These are phyloP conservation scores for Erythrophleum fordii DNA, from an alignment of 306 rosid genomes.

Conservation along the genomic window DNA sequence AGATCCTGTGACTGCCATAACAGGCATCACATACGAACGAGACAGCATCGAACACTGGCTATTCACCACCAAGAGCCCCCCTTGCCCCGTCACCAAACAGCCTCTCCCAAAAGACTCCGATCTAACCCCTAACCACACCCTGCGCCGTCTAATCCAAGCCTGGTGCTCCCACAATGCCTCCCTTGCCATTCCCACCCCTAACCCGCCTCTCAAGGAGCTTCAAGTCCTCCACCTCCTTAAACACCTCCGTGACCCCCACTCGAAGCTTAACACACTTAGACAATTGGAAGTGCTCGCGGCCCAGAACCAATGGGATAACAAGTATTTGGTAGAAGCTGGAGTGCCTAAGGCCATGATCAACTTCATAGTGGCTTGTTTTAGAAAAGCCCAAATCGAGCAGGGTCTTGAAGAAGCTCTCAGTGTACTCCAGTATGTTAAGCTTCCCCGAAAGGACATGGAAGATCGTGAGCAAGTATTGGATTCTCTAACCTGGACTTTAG, in stretches of 20 bases:
- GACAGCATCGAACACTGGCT: constrained; percentile 62
- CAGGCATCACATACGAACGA: constrained; percentile 65
- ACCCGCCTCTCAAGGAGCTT: constrained; percentile 37
- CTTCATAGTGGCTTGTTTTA: constrained; percentile 43
- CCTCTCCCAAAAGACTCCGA: constrained; percentile 37
- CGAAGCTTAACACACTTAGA: constrained; percentile 27
- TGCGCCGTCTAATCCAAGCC: constrained; percentile 59
- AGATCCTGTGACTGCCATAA: constrained; percentile 56
- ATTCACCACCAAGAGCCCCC: constrained; percentile 35
- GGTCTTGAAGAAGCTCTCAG: constrained; percentile 52
- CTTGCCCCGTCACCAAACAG: constrained; percentile 57
- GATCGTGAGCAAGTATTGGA: constrained; percentile 29
- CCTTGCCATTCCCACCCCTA: constrained; percentile 51
- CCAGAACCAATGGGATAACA: constrained; percentile 42
- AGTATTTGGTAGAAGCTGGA: constrained; percentile 44
- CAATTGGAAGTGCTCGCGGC: constrained; percentile 39
- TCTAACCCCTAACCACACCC: constrained; percentile 57
- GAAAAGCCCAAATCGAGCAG: constrained; percentile 16
- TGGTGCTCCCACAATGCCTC: constrained; percentile 52
- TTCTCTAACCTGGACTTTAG: constrained; percentile 43
- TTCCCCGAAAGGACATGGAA: constrained; percentile 24
- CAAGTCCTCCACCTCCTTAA: constrained; percentile 43
- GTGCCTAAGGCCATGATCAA: constrained; percentile 52
- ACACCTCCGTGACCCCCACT: constrained; percentile 17
- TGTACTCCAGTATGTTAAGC: constrained; percentile 32